Evolutionary conservation across 306 rosid species (phyloP), one percentile per base, ranked within the genome.

Genomic region (Lathyrus oleraceus): DNA sequence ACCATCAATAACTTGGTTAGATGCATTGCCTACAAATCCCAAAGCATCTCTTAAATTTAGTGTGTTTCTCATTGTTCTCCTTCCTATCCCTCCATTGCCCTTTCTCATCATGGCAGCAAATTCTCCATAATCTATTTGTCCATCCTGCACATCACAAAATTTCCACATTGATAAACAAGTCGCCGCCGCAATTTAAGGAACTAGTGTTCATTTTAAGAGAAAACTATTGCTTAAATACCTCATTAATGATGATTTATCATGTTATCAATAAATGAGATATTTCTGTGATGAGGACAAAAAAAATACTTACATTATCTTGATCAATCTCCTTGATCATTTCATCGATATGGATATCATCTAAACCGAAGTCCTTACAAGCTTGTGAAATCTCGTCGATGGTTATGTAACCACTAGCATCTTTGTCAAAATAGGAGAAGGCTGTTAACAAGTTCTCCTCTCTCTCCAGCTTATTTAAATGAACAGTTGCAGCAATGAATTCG

Each of bases 401-500:
- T 79, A 85, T 85, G 83, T 85, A 85, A 20, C 89, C 89, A 73
- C 89, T 85, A 2, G 83, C 79, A 77, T 85, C 89, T 72, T 85
- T 85, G 80, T 85, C 89, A 56, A 86, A 86, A 72, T 80, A 86
- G 10, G 87, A 66, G 78, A 86, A 86, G 0, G 90, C 90, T 23
- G 85, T 75, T 59, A 86, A 53, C 70, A 86, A 57, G 52, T 83
- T 83, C 57, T 86, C 90, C 68, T 86, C 90, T 70, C 85, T 81
- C 76, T 86, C 90, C 62, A 86, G 72, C 72, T 86, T 86, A 47
- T 86, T 86, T 54, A 83, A 66, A 79, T 86, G 90, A 43, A 86
- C 64, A n/a, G 90, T 86, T 6, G 90, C 90, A 32, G 90, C 89
- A 69, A 85, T 74, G 80, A 85, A 85, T 82, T 85, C 89, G 5